phyloP scores from a whole-genome alignment of 2,329 filamentous ascomycete genomes.

The Ophiocordyceps camponoti-leonardi region DNA sequence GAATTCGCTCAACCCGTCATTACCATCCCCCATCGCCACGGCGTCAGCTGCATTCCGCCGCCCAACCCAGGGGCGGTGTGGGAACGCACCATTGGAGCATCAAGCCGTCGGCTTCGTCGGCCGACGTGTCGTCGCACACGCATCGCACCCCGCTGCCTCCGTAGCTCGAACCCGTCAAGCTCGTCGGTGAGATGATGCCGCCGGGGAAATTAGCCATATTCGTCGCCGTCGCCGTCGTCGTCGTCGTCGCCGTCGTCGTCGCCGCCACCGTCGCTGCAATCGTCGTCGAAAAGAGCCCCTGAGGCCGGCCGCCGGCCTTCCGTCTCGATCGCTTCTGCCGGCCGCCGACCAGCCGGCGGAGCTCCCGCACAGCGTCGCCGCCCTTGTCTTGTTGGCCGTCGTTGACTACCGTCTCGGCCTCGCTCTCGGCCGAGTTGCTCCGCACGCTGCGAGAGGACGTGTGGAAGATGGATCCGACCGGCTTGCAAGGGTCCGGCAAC shows the following conservation, averaged over 20 bases:
- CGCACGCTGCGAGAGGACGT: slow-evolving; percentile 26
- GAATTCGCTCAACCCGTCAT: not conserved
- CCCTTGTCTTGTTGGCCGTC: slow-evolving; percentile 22
- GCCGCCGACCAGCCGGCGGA: slow-evolving; percentile 38
- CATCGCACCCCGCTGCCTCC: slow-evolving; percentile 33
- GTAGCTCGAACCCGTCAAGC: slow-evolving; percentile 29
- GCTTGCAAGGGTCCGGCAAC: slow-evolving; percentile 33
- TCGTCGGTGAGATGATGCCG: slow-evolving; percentile 31
- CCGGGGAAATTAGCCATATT: slow-evolving; percentile 14
- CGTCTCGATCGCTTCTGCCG: slow-evolving; percentile 25
- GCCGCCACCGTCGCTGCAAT: too few species aligned
- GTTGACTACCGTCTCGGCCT: slow-evolving; percentile 40
- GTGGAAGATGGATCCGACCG: slow-evolving; percentile 30
- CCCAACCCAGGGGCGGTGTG: not conserved
- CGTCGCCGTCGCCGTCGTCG: slow-evolving; percentile 5
- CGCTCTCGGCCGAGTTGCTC: slow-evolving; percentile 31
- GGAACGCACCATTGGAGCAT: slow-evolving; percentile 44
- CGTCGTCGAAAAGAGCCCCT: too few species aligned
- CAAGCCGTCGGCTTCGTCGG: slow-evolving; percentile 31
- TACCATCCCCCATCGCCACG: too few species aligned
- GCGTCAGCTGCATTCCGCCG: not conserved
- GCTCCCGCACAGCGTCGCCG: slow-evolving; percentile 42
- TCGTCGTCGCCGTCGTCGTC: too few species aligned
- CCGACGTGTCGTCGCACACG: slow-evolving; percentile 30
- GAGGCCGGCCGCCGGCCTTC: slow-evolving; percentile 12